phyloP scores from a whole-genome alignment of 805 yeast genomes.

The Kluyveromyces lactis region DNA sequence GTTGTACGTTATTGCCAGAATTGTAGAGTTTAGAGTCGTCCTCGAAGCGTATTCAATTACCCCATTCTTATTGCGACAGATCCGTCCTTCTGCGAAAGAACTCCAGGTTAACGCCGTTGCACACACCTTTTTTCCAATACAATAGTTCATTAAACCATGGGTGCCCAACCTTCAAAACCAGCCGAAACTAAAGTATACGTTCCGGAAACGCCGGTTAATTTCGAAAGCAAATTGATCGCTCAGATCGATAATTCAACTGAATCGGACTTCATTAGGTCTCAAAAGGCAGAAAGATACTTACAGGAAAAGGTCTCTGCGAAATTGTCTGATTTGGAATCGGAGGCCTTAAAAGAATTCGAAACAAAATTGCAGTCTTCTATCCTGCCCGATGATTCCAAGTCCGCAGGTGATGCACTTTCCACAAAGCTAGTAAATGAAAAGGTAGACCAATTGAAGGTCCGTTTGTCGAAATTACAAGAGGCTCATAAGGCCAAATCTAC shows the following conservation, averaged over 20 bases:
- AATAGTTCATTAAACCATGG: conserved; percentile 40
- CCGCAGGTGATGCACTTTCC: conserved; percentile 21
- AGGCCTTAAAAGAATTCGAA: conserved; percentile 45
- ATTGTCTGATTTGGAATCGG: conserved; percentile 44
- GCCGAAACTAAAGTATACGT: conserved; percentile 55
- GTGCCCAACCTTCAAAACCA: conserved; percentile 51
- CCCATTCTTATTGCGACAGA: too few relatives aligned
- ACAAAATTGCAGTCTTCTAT: conserved; percentile 38
- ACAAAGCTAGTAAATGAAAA: conserved; percentile 34
- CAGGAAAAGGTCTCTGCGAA: conserved; percentile 57
- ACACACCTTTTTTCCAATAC: too few relatives aligned
- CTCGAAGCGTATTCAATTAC: too few relatives aligned
- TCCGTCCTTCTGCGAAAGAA: too few relatives aligned
- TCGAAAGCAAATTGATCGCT: conserved; percentile 53
- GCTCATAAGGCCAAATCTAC: conserved; percentile 15
- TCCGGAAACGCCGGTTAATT: conserved; percentile 60
- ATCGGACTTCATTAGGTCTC: conserved; percentile 64
- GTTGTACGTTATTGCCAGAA: too few relatives aligned
- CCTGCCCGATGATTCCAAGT: conserved; percentile 20
- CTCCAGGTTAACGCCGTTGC: too few relatives aligned
- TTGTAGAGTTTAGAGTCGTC: too few relatives aligned
- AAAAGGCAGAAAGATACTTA: conserved; percentile 55
- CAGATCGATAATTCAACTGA: conserved; percentile 56
- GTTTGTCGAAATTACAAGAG: conserved; percentile 31
- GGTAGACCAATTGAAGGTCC: conserved; percentile 31